Evolutionary conservation across 805 yeast genomes (phyloP).

Genomic region (Vanderwaltozyma verrucispora): DNA sequence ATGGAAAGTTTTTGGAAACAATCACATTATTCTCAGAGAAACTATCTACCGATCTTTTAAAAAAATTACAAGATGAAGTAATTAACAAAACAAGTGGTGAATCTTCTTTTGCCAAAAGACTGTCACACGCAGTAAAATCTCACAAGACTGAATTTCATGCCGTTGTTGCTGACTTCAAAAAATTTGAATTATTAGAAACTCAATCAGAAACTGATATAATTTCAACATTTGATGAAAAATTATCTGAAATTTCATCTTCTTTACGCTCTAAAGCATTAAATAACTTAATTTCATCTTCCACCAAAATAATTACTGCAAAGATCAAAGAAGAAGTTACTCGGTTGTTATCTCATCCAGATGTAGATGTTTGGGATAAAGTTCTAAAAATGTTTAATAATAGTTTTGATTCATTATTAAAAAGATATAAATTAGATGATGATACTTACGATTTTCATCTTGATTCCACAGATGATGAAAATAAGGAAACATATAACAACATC

Average conservation of each 20-base stretch:
- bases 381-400: constrained; percentile 34
- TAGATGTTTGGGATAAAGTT: constrained; percentile 52
- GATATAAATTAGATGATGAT: constrained; percentile 15
- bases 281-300: constrained; percentile 32
- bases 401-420: constrained; percentile 23
- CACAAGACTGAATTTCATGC: not conserved
- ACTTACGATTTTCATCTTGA: constrained; percentile 60
- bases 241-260: constrained; percentile 25
- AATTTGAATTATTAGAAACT: constrained; percentile 7
- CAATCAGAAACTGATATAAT: constrained; percentile 1
- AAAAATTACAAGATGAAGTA: constrained; percentile 21
- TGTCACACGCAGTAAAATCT: not conserved
- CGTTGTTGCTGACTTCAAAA: constrained; percentile 8
- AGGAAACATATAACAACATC: constrained; percentile 33
- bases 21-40: constrained; percentile 34
- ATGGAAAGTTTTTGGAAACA: constrained; percentile 35
- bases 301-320: constrained; percentile 37
- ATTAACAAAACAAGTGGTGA: constrained; percentile 20
- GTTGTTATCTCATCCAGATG: constrained; percentile 39
- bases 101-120: constrained; percentile 25
- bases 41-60: constrained; percentile 29
- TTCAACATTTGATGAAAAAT: constrained; percentile 10
- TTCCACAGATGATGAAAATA: constrained; percentile 34
- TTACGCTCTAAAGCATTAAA: constrained; percentile 34
- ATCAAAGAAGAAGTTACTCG: constrained; percentile 44